Evolutionary conservation across 2,329 filamentous ascomycete genomes (phyloP).

Genomic region (Fusarium temperatum): DNA sequence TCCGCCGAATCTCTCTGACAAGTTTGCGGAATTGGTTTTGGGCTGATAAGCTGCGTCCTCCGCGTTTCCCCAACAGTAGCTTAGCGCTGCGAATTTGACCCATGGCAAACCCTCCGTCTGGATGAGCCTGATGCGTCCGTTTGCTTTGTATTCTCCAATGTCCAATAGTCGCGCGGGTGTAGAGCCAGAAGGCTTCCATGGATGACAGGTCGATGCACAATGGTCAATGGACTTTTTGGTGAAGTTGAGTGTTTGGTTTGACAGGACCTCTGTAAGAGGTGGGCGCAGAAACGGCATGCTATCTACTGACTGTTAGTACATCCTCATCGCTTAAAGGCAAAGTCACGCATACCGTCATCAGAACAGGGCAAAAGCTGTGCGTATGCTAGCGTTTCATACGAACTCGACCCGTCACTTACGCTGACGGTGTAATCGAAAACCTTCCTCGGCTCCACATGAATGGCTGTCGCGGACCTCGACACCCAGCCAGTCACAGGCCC

Average conservation of each 20-base stretch:
- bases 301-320: neutral
- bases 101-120: neutral
- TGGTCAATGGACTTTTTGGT: neutral
- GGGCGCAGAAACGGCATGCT: neutral
- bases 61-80: neutral
- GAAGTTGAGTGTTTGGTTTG: neutral
- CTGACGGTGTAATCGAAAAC: neutral
- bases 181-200: neutral
- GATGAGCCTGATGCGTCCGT: neutral
- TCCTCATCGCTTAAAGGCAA: neutral
- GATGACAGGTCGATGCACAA: neutral
- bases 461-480: neutral
- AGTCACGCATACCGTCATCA: neutral
- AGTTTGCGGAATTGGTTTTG: neutral
- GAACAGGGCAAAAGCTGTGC: neutral
- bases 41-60: neutral
- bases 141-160: accelerated
- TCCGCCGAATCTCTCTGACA: neutral
- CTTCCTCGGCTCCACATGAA: neutral
- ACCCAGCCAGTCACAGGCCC: neutral
- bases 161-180: neutral
- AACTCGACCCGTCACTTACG: neutral
- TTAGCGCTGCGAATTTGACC: neutral
- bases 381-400: neutral
- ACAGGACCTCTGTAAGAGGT: neutral